These are phyloP conservation scores for Talaromyces pinophilus DNA, from an alignment of 2,329 filamentous ascomycete genomes.

Conservation along the genomic window DNA sequence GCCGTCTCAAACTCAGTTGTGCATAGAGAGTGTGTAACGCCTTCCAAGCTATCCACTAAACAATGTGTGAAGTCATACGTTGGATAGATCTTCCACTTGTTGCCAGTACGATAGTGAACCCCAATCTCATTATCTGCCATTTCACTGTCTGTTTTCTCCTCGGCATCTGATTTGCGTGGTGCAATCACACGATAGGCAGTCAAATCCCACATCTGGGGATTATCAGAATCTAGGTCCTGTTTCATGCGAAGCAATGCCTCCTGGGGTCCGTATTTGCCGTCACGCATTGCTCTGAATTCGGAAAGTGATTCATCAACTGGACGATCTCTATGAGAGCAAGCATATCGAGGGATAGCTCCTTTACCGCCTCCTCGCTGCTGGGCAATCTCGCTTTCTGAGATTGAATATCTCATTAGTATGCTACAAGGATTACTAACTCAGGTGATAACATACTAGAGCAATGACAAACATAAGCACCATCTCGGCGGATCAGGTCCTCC, in stretches of 20 bases:
- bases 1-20: conserved; percentile 89
- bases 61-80: conserved; percentile 94
- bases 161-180: not conserved
- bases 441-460: conserved; percentile 61
- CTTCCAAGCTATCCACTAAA: conserved; percentile 87
- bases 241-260: conserved; percentile 92
- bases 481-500: conserved; percentile 75
- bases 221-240: conserved; percentile 76
- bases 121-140: conserved; percentile 52
- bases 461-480: conserved; percentile 78
- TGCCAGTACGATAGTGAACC: conserved; percentile 64
- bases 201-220: conserved; percentile 96
- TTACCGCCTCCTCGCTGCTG: not conserved
- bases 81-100: conserved; percentile 89
- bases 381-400: not conserved
- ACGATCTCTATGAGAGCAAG: not conserved
- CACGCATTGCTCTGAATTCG: not conserved
- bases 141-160: not conserved
- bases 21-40: conserved; percentile 87
- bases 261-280: conserved; percentile 38
- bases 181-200: conserved; percentile 80
- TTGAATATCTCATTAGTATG: conserved; percentile 66
- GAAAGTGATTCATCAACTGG: not conserved
- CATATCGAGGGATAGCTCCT: not conserved
- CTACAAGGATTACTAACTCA: not conserved